Evolutionary conservation across 345 rosid species (phyloP), one percentile per base, ranked within the genome.

Genomic region (Eucalyptus rudis): DNA sequence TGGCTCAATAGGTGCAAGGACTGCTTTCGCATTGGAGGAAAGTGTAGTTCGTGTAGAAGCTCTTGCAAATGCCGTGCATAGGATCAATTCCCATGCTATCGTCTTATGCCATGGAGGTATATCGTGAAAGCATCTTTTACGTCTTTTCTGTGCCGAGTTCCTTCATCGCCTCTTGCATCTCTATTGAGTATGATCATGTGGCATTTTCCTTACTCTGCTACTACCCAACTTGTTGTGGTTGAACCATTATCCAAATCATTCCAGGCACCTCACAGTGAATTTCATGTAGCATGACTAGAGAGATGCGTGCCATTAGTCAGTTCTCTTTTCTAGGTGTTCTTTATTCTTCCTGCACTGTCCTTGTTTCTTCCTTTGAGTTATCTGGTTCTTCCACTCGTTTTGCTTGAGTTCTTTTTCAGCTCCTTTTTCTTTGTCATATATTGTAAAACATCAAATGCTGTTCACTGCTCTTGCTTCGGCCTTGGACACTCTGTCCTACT

Each of bases 71-170:
- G 97, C 96, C 91, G 96, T 98, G 58, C 96, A 89, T 88, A 87
- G 88, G 90, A 91, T 94, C 91, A 96, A 96, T 81, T 94, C 94
- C 25, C 88, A 92, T 86, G 89, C 91, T 86, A 96, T 97, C 27
- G 93, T 97, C 80, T 92, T 96, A 89, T 96, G 99, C 91, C 99
- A 97, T 81, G 99, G 99, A 94, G 99, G 99, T 97, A 93, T 12
- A 52, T 56, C 31, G 43, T 15, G 31, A 44, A 76, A 54, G 64
- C 85, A 33, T 29, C 59, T 47, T 44, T 13, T 84, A 45, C 25
- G 4, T 66, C 14, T 27, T 62, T 58, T 64, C 33, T 29, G 36
- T 62, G 33, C 33, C 25, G 33, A 13, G 33, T 62, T 14, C 71
- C 71, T 62, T 86, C 52, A n/a, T 47, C 36, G 13, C 56, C 56